Base-by-base conservation (phyloP, 106 monocot genomes). In the Acorus gramineus region DNA sequence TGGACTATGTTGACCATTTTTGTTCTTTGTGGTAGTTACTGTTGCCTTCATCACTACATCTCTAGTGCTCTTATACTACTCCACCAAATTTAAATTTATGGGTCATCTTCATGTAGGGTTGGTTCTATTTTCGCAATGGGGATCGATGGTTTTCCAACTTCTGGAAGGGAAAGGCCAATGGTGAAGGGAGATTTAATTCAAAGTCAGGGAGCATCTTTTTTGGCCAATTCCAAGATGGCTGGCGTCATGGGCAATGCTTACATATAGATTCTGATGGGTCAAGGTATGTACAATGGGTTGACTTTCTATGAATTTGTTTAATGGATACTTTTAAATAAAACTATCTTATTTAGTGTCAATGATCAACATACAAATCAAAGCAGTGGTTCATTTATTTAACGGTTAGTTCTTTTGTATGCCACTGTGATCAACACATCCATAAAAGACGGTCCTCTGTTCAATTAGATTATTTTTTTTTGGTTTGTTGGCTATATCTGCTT, bases 101-200 rank as follows among this genome's bases (percentile, higher is more conserved):
- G 2, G 7, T 64, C 54, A 12, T 55, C 52, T 56, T 58, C 69
- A 50, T 77, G 60, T 63, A 90, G 91, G 98, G 98, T 55, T 98
- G 98, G 92, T 92, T 90, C 61, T 98, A 92, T 84, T 98, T 98
- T 84, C 79, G 75, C 66, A 76, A 59, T 53, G 98, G 98, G 49
- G 96, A 92, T 10, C 82, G 98, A 4, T 98, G 91, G 98, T 98
- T 92, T 77, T 74, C 74, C 44, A 91, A 92, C 62, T 98, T 92
- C 65, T 92, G 98, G 98, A 98, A 85, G 72, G 92, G 88, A 9
- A 87, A 81, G 71, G 91, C 91, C 44, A 89, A 92, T 58, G 98
- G 98, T 53, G 88, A 92, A 50, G 85, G 88, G 7, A 80, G 98
- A 77, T 88, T 86, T 64, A 92, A 88, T 77, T 87, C 91, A 53